These are phyloP conservation scores for Gliomastix tumulicola DNA, from an alignment of 2,329 filamentous ascomycete genomes.

Conservation along the genomic window DNA sequence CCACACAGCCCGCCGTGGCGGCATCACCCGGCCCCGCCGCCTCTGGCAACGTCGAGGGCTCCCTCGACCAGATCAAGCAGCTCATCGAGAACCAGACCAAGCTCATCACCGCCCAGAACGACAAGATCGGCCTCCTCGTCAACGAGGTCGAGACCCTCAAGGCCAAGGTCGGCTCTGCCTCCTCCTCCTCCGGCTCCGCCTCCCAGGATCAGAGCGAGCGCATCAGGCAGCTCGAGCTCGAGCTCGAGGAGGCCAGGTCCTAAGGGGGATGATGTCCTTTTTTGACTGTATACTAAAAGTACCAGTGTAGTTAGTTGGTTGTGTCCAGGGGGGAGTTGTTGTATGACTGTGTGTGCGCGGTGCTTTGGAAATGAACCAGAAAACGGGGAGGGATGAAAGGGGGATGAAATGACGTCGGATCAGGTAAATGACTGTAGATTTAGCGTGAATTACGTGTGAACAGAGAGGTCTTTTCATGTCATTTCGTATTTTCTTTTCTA, in stretches of 20 bases:
- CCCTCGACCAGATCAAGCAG: conserved; percentile 69
- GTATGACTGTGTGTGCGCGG: no score
- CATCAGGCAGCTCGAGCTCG: conserved; percentile 60
- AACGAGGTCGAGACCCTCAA: conserved; percentile 76
- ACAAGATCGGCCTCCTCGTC: conserved; percentile 65
- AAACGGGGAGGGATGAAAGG: no score
- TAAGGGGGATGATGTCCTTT: no score
- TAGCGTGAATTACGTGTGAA: no score
- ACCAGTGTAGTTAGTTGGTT: no score
- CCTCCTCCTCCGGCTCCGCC: conserved; percentile 27
- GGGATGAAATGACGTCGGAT: no score
- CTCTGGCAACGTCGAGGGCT: conserved; percentile 54
- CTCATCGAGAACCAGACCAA: conserved; percentile 71
- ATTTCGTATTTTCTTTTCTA: no score
- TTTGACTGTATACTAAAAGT: no score
- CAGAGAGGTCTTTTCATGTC: no score
- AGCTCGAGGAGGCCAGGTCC: conserved; percentile 57
- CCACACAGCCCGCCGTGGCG: conserved; percentile 16
- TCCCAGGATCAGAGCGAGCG: conserved; percentile 59
- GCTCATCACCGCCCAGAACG: conserved; percentile 69
- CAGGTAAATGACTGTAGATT: no score
- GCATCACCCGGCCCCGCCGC: conserved; percentile 18
- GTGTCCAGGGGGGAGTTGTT: no score
- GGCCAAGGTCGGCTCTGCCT: conserved; percentile 56
- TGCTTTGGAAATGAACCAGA: no score